phyloP scores from a whole-genome alignment of 169 alveolate species.

The Perkinsus marinus region DNA sequence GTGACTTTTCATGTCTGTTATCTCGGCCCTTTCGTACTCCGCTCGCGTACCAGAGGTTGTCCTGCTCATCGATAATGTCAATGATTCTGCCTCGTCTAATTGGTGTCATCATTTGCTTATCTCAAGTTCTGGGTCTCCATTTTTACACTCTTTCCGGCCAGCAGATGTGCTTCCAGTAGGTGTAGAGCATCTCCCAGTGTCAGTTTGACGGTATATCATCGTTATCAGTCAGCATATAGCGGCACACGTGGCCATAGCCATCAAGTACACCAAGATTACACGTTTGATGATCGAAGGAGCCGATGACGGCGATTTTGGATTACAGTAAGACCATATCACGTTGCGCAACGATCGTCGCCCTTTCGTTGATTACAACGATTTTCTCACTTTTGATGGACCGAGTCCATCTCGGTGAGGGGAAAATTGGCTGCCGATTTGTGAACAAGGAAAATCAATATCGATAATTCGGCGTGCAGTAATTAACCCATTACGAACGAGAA shows the following conservation, averaged over 20 bases:
- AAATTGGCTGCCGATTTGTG: too few relatives aligned
- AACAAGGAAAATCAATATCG: too few relatives aligned
- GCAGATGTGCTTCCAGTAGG: not conserved
- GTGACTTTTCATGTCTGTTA: too few relatives aligned
- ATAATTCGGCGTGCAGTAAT: too few relatives aligned
- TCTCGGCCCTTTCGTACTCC: too few relatives aligned
- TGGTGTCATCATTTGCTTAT: not conserved
- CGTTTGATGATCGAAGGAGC: not conserved
- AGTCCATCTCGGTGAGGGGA: not conserved
- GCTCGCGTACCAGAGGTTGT: too few relatives aligned
- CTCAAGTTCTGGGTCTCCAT: not conserved
- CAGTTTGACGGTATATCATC: not conserved
- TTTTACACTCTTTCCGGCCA: not conserved
- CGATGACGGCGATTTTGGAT: not conserved
- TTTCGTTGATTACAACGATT: not conserved
- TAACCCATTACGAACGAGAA: too few relatives aligned
- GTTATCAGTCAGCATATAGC: not conserved
- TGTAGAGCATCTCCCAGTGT: not conserved
- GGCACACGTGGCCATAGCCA: not conserved
- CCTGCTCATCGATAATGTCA: too few relatives aligned
- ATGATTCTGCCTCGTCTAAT: not conserved
- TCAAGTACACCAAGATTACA: not conserved
- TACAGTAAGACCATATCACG: not conserved
- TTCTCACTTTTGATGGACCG: not conserved
- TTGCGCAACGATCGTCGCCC: not conserved